Evolutionary conservation across 148 eudicot genomes (phyloP).

Genomic region (Mesembryanthemum crystallinum): DNA sequence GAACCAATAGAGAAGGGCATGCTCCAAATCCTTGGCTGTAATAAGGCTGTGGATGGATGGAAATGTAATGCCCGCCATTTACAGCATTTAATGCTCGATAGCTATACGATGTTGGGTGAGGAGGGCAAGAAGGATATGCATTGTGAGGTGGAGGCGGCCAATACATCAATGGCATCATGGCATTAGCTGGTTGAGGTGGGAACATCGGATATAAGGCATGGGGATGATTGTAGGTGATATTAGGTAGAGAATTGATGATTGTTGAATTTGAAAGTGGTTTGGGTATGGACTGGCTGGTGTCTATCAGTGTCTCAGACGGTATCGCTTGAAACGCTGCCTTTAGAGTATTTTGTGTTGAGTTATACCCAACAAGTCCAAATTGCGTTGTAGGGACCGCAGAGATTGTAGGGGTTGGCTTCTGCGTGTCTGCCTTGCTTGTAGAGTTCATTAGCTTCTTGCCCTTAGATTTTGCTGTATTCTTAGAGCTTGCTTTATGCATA

Average conservation of each 20-base stretch:
- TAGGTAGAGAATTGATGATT: slow-evolving; percentile 7
- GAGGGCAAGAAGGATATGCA: slow-evolving; percentile 25
- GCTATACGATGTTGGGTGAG: slow-evolving; percentile 15
- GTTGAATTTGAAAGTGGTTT: neutral
- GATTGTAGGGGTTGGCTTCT: slow-evolving; percentile 12
- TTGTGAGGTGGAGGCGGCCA: slow-evolving; percentile 33
- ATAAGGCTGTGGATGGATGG: slow-evolving; percentile 20
- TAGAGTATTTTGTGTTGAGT: slow-evolving; percentile 6
- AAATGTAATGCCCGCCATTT: slow-evolving; percentile 8
- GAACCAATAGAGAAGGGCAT: neutral
- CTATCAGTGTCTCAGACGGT: neutral
- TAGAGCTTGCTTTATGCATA: slow-evolving; percentile 14
- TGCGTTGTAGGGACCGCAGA: neutral
- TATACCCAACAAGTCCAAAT: slow-evolving; percentile 9
- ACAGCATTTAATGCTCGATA: slow-evolving; percentile 17
- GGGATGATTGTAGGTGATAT: slow-evolving; percentile 12
- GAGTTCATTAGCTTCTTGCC: slow-evolving; percentile 24
- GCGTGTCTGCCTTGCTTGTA: neutral
- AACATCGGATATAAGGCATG: slow-evolving; percentile 24
- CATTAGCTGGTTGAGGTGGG: slow-evolving; percentile 24
- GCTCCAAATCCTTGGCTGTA: slow-evolving; percentile 15
- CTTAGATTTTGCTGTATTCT: slow-evolving; percentile 23
- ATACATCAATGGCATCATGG: slow-evolving; percentile 22
- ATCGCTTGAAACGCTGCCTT: slow-evolving; percentile 3
- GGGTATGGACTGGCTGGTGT: neutral